Percentiles rank a stretch among this genome's conserved stretches.
phyloP scores from a whole-genome alignment of 805 yeast species.

The Ogataea naganishii region DNA sequence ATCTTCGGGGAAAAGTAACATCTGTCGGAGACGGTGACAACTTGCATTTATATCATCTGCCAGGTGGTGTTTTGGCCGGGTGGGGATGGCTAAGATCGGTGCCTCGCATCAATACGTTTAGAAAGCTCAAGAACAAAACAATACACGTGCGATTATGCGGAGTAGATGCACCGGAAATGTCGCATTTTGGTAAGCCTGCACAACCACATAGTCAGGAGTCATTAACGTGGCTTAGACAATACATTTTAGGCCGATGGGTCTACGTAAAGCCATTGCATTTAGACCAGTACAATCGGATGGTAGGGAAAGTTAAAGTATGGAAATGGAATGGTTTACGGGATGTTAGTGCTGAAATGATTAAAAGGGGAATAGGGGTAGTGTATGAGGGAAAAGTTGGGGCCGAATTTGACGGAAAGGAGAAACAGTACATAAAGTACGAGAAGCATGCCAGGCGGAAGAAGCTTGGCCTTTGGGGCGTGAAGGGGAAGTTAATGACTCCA shows the following conservation, averaged over 20 bases:
- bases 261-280: constrained; percentile 69
- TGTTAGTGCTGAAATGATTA: constrained; percentile 81
- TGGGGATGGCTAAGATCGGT: constrained; percentile 85
- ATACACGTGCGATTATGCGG: constrained; percentile 81
- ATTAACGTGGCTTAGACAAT: constrained; percentile 60
- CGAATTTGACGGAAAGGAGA: constrained; percentile 77
- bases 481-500: constrained; percentile 52
- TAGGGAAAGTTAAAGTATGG: constrained; percentile 59
- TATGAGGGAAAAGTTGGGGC: constrained; percentile 79
- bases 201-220: constrained; percentile 88
- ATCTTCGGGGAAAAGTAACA: constrained; percentile 66
- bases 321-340: constrained; percentile 66
- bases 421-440: constrained; percentile 51
- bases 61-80: constrained; percentile 82
- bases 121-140: constrained; percentile 53
- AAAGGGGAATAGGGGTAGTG: constrained; percentile 74
- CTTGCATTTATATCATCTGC: constrained; percentile 85
- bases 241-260: constrained; percentile 57
- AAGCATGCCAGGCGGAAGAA: constrained; percentile 43
- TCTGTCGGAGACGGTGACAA: constrained; percentile 96
- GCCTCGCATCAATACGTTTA: constrained; percentile 43
- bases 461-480: constrained; percentile 64
- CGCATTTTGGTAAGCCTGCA: constrained; percentile 90
- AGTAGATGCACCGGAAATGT: constrained; percentile 92
- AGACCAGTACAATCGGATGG: constrained; percentile 88